These are phyloP conservation scores for Naganishia sp. DNA, from an alignment of 1,284 basidiomycete genomes.

Conservation along the genomic window DNA sequence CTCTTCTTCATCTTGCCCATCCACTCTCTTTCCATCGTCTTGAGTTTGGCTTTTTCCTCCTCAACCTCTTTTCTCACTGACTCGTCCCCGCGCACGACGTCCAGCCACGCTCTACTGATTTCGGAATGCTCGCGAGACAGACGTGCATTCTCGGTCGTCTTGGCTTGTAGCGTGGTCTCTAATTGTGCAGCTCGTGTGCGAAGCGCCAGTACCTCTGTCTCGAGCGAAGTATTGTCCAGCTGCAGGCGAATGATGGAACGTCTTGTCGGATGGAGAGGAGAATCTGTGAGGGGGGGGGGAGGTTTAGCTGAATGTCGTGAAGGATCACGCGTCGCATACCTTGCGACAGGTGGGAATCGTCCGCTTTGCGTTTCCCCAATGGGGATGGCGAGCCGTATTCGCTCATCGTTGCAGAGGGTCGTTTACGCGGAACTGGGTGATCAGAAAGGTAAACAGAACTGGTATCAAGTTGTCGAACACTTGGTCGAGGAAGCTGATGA, in stretches of 20 bases:
- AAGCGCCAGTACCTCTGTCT: slow-evolving; percentile 23
- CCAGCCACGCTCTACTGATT: slow-evolving; percentile 24
- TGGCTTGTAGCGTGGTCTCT: slow-evolving; percentile 15
- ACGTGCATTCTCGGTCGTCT: slow-evolving; percentile 26
- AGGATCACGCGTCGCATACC: neutral
- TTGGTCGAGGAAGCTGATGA: no score
- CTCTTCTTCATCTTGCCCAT: neutral
- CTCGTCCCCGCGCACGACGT: slow-evolving; percentile 21
- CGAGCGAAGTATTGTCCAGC: slow-evolving; percentile 28
- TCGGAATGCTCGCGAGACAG: slow-evolving; percentile 24
- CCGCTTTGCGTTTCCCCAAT: slow-evolving; percentile 10
- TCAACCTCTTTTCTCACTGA: slow-evolving; percentile 20
- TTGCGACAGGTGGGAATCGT: slow-evolving; percentile 5
- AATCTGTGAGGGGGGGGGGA: slow-evolving; percentile 27
- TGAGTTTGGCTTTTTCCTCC: slow-evolving; percentile 18
- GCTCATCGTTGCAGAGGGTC: neutral
- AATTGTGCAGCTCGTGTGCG: slow-evolving; percentile 5
- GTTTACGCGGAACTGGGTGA: no score
- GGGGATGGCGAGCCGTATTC: slow-evolving; percentile 17
- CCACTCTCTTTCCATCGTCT: neutral
- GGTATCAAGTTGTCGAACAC: no score
- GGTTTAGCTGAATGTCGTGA: neutral
- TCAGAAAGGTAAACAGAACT: no score
- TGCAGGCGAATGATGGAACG: slow-evolving; percentile 30
- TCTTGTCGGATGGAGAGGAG: slow-evolving; percentile 31